Conservation (phyloP, 805 yeast species). For the Pichia paraexigua region DNA sequence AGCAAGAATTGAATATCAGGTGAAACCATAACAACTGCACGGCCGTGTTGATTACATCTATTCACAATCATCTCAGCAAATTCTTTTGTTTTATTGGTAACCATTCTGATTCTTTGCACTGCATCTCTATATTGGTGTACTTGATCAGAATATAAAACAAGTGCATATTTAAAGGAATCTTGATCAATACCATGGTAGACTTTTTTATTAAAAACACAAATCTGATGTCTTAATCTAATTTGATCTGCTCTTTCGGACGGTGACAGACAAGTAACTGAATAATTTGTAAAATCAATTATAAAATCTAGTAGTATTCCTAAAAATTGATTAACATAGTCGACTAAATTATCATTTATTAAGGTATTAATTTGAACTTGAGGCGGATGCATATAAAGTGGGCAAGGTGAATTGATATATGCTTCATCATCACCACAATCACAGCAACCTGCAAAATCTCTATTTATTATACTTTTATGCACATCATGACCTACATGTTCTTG, state of each 20-base stretch:
- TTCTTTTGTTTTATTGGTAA: constrained; percentile 54
- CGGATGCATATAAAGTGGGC: constrained; percentile 32
- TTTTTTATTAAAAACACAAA: constrained; percentile 24
- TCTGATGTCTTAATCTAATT: constrained; percentile 20
- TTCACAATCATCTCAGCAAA: constrained; percentile 70
- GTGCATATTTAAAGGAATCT: constrained; percentile 42
- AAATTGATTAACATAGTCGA: constrained; percentile 31
- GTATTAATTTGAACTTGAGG: constrained; percentile 1
- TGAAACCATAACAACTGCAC: constrained; percentile 61
- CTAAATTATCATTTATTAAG: constrained; percentile 34
- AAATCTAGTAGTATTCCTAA: constrained; percentile 48
- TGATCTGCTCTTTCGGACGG: constrained; percentile 19
- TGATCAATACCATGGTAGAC: constrained; percentile 39
- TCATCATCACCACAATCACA: constrained; percentile 89
- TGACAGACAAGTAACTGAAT: constrained; percentile 34
- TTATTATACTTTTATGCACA: constrained; percentile 54
- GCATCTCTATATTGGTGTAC: constrained; percentile 70
- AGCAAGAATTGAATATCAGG: constrained; percentile 40
- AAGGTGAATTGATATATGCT: constrained; percentile 58
- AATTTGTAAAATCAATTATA: constrained; percentile 52
- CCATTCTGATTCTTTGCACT: constrained; percentile 50
- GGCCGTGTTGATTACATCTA: constrained; percentile 54
- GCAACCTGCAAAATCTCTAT: constrained; percentile 64
- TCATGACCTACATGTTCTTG: constrained; percentile 67
- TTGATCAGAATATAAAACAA: constrained; percentile 73